Conservation (phyloP, 495 filamentous ascomycete species). For the Filosporella fistucella region DNA sequence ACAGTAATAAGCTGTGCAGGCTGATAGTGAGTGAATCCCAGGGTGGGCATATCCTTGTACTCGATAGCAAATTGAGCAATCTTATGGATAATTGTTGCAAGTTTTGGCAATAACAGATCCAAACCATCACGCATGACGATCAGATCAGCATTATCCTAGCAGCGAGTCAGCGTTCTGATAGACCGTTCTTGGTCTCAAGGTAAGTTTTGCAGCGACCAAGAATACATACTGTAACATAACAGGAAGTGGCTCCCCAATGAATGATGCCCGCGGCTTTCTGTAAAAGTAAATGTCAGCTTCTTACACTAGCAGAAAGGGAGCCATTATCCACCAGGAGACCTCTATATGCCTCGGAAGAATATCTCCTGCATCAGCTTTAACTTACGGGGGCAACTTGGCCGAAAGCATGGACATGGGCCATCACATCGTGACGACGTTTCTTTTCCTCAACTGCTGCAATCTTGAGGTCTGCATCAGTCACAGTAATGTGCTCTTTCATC, state of each 20-base stretch:
- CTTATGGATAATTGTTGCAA: conserved; percentile 81
- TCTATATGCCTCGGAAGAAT: too few species aligned
- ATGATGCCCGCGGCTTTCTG: conserved; percentile 86
- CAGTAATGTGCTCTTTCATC: conserved; percentile 65
- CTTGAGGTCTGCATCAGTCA: conserved; percentile 78
- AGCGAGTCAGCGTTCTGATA: not conserved
- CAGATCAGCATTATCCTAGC: conserved; percentile 75
- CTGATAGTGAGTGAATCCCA: conserved; percentile 55
- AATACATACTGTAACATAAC: not conserved
- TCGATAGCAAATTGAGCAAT: conserved; percentile 70
- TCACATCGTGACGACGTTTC: conserved; percentile 50
- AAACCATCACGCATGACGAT: conserved; percentile 64
- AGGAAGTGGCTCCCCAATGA: conserved; percentile 51
- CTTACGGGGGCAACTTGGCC: conserved; percentile 70
- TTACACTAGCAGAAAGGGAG: too few species aligned
- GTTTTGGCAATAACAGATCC: conserved; percentile 75
- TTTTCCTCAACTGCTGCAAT: conserved; percentile 59
- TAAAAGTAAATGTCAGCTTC: too few species aligned
- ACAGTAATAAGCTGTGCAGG: conserved; percentile 79
- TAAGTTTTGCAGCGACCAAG: not conserved
- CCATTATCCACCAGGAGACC: too few species aligned
- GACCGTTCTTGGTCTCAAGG: not conserved
- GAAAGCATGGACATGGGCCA: conserved; percentile 71
- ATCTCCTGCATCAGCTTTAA: too few species aligned
- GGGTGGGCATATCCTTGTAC: conserved; percentile 50